phyloP scores from a whole-genome alignment of 169 alveolate species.

The Fabrea salina region DNA sequence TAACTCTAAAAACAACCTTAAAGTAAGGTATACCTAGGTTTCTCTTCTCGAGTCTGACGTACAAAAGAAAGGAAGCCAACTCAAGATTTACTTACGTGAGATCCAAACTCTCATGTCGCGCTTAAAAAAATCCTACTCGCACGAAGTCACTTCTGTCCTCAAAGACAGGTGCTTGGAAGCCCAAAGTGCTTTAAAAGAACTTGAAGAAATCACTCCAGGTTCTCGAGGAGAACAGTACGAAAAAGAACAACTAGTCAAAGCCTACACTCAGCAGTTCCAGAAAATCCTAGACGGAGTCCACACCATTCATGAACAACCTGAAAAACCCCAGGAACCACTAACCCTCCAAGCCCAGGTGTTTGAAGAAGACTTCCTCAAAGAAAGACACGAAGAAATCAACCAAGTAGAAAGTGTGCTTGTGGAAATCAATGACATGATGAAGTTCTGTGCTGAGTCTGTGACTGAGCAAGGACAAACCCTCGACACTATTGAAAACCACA shows the following conservation, averaged over 20 bases:
- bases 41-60: neutral
- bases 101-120: neutral
- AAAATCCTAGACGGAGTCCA: neutral
- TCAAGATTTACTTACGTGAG: neutral
- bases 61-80: neutral
- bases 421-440: slow-evolving; percentile 11
- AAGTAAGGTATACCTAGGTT: neutral
- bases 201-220: neutral
- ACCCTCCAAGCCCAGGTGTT: neutral
- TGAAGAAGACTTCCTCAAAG: neutral
- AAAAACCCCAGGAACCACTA: neutral
- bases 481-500: neutral
- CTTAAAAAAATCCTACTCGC: neutral
- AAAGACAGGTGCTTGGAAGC: neutral
- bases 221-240: neutral
- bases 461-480: neutral
- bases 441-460: neutral
- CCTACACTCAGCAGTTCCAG: neutral
- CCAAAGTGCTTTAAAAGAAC: neutral
- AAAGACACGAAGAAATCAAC: neutral
- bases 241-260: neutral
- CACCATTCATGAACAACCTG: neutral
- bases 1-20: no score
- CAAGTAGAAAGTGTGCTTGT: neutral
- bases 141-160: neutral